A percentile compares a stretch with the other conserved stretches of the same genome.
Conservation (phyloP, 2,329 filamentous ascomycete species). For the Neoscytalidium dimidiatum region DNA sequence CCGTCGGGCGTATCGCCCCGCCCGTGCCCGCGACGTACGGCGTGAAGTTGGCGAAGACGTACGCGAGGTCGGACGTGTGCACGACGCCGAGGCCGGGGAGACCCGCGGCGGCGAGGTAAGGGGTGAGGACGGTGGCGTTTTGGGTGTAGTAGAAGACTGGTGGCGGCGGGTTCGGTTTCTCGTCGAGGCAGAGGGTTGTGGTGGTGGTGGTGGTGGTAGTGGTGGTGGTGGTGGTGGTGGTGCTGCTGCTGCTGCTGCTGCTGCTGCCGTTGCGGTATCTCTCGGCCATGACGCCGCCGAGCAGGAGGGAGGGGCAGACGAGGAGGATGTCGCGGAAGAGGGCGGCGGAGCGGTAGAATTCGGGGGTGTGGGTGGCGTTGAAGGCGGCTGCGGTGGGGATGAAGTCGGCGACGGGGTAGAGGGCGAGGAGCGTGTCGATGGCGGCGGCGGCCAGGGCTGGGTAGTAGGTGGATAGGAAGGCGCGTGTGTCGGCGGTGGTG, state of each 20-base stretch:
- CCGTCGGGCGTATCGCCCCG: constrained; percentile 30
- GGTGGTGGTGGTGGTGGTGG: background rate
- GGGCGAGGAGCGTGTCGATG: constrained; percentile 29
- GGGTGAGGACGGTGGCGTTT: constrained; percentile 57
- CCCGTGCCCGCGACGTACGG: constrained; percentile 43
- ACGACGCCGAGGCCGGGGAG: constrained; percentile 47
- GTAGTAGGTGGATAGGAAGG: constrained; percentile 45
- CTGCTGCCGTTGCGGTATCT: constrained; percentile 24
- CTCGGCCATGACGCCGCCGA: constrained; percentile 42
- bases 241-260: background rate
- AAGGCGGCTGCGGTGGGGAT: constrained; percentile 34
- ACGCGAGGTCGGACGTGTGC: constrained; percentile 57
- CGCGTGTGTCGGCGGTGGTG: constrained; percentile 41
- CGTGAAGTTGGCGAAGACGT: constrained; percentile 48
- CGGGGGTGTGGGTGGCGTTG: constrained; percentile 43
- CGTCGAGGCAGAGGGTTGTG: no score
- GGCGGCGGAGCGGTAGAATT: constrained; percentile 54
- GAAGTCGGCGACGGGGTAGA: constrained; percentile 48
- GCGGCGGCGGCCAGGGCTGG: constrained; percentile 35
- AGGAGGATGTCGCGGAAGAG: constrained; percentile 57
- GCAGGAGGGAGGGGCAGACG: constrained; percentile 50
- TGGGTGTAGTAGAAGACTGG: constrained; percentile 53
- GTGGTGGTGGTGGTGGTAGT: background rate
- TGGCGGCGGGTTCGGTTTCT: no score
- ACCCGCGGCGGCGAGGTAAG: constrained; percentile 41